These are phyloP conservation scores for Fusarium azukiicola DNA, from an alignment of 2,329 filamentous ascomycete genomes.

Conservation along the genomic window DNA sequence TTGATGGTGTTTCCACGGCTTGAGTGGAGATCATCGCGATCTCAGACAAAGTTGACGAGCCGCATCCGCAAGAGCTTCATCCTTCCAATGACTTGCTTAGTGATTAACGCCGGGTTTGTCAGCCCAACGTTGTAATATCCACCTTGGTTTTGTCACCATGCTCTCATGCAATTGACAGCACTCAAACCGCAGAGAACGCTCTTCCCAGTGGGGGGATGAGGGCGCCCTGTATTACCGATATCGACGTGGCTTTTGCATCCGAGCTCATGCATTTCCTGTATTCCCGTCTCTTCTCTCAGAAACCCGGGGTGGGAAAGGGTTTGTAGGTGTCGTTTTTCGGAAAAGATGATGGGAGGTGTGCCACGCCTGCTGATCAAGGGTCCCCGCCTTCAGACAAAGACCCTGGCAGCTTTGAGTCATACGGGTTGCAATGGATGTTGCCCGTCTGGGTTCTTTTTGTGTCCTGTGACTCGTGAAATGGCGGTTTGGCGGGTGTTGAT, in stretches of 20 bases:
- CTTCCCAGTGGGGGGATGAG: not conserved
- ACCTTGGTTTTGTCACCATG: slow-evolving; percentile 4
- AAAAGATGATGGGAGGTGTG: slow-evolving; percentile 2
- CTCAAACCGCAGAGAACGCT: not conserved
- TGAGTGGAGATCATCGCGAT: not conserved
- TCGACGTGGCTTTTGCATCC: slow-evolving; percentile 4
- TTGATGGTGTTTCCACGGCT: slow-evolving; percentile 2
- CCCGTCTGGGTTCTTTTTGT: not conserved
- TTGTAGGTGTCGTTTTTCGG: slow-evolving; percentile 11
- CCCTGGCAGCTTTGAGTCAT: slow-evolving; percentile 34
- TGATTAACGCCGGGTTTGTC: not conserved
- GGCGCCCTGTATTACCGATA: not conserved
- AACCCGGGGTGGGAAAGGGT: slow-evolving; percentile 18
- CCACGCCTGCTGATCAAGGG: slow-evolving; percentile 3
- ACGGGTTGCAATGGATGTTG: slow-evolving; percentile 3
- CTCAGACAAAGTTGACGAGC: not conserved
- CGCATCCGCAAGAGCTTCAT: slow-evolving; percentile 14
- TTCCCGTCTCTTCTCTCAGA: not conserved
- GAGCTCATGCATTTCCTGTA: slow-evolving; percentile 14
- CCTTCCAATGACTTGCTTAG: slow-evolving; percentile 17
- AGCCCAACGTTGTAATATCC: slow-evolving; percentile 7
- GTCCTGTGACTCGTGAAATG: slow-evolving; percentile 36
- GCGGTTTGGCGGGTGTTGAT: slow-evolving; percentile 1
- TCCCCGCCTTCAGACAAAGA: slow-evolving; percentile 19
- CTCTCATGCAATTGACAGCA: not conserved